phyloP scores from a whole-genome alignment of 2,329 filamentous ascomycete species.

The Emergomyces orientalis region DNA sequence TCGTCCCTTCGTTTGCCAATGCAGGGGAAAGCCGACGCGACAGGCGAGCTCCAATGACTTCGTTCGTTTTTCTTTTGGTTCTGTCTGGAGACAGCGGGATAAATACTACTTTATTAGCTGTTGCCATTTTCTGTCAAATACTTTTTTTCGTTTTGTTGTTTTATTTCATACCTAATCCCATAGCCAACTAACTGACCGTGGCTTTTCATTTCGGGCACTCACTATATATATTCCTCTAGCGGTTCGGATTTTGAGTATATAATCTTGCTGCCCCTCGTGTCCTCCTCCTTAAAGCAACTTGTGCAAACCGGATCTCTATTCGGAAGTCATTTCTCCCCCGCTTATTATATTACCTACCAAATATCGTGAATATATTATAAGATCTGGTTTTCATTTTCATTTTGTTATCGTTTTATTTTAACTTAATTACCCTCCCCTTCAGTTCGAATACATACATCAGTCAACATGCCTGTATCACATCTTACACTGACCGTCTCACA shows the following conservation, averaged over 20 bases:
- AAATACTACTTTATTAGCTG: conserved; percentile 7
- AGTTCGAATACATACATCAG: background rate
- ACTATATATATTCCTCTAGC: background rate
- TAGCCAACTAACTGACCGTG: background rate
- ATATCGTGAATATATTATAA: background rate
- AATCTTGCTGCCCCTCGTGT: background rate
- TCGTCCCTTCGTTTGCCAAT: background rate
- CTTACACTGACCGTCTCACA: conserved; percentile 62
- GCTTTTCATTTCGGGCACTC: background rate
- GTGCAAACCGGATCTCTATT: background rate
- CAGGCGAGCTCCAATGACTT: background rate
- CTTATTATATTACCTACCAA: background rate
- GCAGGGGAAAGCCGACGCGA: background rate
- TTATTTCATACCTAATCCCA: background rate
- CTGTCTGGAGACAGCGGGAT: conserved; percentile 3
- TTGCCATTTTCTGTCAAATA: background rate
- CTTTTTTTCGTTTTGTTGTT: background rate
- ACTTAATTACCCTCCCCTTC: background rate
- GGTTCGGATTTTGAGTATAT: background rate
- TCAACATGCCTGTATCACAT: conserved; percentile 52
- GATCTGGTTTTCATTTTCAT: background rate
- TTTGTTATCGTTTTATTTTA: background rate
- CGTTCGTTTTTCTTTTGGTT: conserved; percentile 5
- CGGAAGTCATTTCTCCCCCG: background rate
- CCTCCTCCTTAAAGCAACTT: background rate